Percentiles rank a stretch among this genome's conserved stretches.
Evolutionary conservation across 2,329 filamentous ascomycete species (phyloP).

Genomic region (Fusarium succisae): DNA sequence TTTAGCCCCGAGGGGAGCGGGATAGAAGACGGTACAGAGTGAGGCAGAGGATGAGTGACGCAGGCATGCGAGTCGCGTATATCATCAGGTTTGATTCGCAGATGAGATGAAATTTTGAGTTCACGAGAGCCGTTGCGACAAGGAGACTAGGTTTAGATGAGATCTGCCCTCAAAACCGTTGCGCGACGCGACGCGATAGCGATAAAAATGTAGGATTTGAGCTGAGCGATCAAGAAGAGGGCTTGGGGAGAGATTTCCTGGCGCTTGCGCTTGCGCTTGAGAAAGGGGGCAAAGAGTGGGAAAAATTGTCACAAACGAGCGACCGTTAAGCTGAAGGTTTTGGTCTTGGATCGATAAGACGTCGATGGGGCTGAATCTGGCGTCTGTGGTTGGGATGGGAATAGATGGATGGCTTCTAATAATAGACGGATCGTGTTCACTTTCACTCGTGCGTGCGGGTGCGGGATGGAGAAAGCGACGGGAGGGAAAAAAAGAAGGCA

Average conservation of each 20-base stretch:
- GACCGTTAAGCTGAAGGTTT: conserved; percentile 14
- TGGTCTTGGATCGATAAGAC: conserved; percentile 26
- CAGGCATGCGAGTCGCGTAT: conserved; percentile 24
- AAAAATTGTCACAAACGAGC: background rate
- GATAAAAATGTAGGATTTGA: conserved; percentile 2
- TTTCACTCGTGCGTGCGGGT: conserved; percentile 37
- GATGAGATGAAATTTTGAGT: background rate
- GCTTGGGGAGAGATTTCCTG: background rate
- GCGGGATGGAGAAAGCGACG: conserved; percentile 35
- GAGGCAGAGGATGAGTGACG: conserved; percentile 7
- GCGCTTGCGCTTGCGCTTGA: conserved; percentile 26
- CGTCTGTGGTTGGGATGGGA: conserved; percentile 37
- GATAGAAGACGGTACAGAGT: conserved; percentile 9
- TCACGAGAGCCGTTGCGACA: conserved; percentile 15
- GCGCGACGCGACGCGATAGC: conserved; percentile 28
- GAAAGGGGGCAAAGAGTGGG: background rate
- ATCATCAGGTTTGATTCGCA: conserved; percentile 5
- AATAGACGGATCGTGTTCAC: conserved; percentile 47
- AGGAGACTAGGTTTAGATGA: background rate
- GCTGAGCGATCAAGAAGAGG: background rate
- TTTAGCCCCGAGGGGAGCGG: conserved; percentile 30
- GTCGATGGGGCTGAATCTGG: conserved; percentile 46
- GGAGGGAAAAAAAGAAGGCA: conserved; percentile 40
- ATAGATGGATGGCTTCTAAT: conserved; percentile 43
- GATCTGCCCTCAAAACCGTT: background rate